Evolutionary conservation across 352 stramenopile species (phyloP), one percentile per base, ranked within the genome.

Genomic region (Bremia lactucae): DNA sequence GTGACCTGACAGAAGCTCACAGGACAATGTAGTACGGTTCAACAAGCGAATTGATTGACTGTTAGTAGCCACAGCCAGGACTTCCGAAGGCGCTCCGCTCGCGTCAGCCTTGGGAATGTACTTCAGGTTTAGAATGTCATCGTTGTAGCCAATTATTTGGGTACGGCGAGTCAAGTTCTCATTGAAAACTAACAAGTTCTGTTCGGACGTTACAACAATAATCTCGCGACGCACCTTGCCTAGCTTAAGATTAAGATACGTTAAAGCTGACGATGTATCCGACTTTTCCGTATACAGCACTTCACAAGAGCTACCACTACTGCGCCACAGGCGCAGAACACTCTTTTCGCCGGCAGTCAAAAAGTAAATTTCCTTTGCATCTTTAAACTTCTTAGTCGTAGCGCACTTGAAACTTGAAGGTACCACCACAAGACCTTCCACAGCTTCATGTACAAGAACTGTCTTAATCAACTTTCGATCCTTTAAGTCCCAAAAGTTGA

Each of bases 121-220:
- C 59, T 97, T 97, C 36, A 98, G 67, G 65, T 98, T 96, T 0
- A 98, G 71, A 36, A 99, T 96, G 56, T 98, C 95, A 52, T 98
- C 96, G 62, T 98, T 98, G 54, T 95, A 96, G 23, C 95, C 73
- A 46, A 92, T 88, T 46, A 89, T 87, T 51, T 90, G 74, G 11
- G 70, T 76, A 31, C 61, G 83, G 35, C 81, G 65, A 46, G 58
- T 49, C 22, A 93, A 59, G 11, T 68, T 61, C 37, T 78, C 65
- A 49, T 90, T 67, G 35, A 94, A 83, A 2, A 96, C 55, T 16
- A 92, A 46, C 43, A 95, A 79, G 48, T 94, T 95, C 55, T 95
- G 80, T 40, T 95, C 79, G 13, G 66, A 66, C 5, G 84, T 81
- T 37, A 94, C 71, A 0, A 68, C 77, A 2, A 96, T 29, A 19